Evolutionary conservation across 805 yeast genomes (phyloP).

Genomic region (Suhomyces xylopsoci): DNA sequence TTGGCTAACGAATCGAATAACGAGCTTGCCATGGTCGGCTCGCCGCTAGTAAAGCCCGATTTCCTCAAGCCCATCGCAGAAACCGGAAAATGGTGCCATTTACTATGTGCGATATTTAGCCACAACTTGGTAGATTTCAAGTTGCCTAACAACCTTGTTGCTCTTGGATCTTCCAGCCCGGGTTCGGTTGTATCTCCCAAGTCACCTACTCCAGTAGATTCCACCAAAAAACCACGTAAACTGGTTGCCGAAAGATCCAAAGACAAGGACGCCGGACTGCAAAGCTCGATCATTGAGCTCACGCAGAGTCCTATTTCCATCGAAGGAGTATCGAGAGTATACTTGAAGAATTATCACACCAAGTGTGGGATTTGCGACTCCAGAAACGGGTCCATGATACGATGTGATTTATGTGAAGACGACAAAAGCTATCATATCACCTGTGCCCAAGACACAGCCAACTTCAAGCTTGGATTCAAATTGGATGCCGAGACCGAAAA

Average conservation of each 20-base stretch:
- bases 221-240: background rate
- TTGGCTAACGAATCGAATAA: slow-evolving; percentile 48
- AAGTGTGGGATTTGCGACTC: slow-evolving; percentile 47
- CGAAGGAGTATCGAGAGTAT: slow-evolving; percentile 27
- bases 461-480: slow-evolving; percentile 54
- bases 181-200: background rate
- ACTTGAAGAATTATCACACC: slow-evolving; percentile 23
- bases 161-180: background rate
- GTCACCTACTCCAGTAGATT: background rate
- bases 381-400: slow-evolving; percentile 48
- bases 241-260: background rate
- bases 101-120: slow-evolving; percentile 62
- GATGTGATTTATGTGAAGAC: slow-evolving; percentile 46
- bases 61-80: slow-evolving; percentile 64
- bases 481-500: slow-evolving; percentile 20
- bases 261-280: background rate
- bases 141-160: background rate
- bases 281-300: slow-evolving; percentile 12
- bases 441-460: slow-evolving; percentile 52
- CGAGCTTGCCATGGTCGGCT: slow-evolving; percentile 44
- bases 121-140: slow-evolving; percentile 31
- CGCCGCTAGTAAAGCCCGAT: slow-evolving; percentile 48
- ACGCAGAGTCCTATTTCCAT: slow-evolving; percentile 19
- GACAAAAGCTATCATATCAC: slow-evolving; percentile 44
- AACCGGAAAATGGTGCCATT: slow-evolving; percentile 73